phyloP scores from a whole-genome alignment of 2,329 filamentous ascomycete genomes.

The Aspergillus awamori region DNA sequence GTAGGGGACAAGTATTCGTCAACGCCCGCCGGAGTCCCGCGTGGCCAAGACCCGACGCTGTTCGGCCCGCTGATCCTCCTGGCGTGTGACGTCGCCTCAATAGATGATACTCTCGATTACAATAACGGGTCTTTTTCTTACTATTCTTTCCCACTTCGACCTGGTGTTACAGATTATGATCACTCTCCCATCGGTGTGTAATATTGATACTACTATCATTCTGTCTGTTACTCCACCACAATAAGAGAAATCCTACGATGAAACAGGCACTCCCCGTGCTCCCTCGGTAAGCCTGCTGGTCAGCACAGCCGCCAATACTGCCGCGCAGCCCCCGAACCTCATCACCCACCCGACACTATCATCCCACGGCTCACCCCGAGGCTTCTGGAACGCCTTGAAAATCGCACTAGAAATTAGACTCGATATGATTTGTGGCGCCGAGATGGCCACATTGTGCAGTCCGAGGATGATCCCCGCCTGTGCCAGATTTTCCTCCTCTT shows the following conservation, averaged over 20 bases:
- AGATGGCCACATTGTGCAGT: slow-evolving; percentile 94
- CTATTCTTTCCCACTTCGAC: not conserved
- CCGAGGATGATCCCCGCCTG: slow-evolving; percentile 89
- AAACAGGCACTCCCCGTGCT: slow-evolving; percentile 9
- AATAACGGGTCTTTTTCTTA: not conserved
- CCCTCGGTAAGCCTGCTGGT: slow-evolving; percentile 70
- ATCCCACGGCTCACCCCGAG: slow-evolving; percentile 80
- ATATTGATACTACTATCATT: not conserved
- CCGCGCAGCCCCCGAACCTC: slow-evolving; percentile 78
- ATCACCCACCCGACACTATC: slow-evolving; percentile 85
- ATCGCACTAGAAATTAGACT: slow-evolving; percentile 82
- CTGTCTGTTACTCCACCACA: not conserved
- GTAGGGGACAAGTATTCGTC: slow-evolving; percentile 14
- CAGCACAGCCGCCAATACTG: slow-evolving; percentile 74
- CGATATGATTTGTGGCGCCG: slow-evolving; percentile 86
- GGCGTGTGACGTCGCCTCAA: not conserved
- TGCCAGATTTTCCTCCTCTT: slow-evolving; percentile 60
- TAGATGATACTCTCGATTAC: not conserved
- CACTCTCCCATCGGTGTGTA: no score
- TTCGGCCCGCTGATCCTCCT: slow-evolving; percentile 10
- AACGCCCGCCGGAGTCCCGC: slow-evolving; percentile 8
- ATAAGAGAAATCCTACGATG: not conserved
- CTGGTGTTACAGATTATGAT: no score
- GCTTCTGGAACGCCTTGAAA: slow-evolving; percentile 85
- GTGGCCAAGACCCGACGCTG: slow-evolving; percentile 3